Conservation (phyloP, 768 basidiomycete species). For the Cystoderma amianthinum region DNA sequence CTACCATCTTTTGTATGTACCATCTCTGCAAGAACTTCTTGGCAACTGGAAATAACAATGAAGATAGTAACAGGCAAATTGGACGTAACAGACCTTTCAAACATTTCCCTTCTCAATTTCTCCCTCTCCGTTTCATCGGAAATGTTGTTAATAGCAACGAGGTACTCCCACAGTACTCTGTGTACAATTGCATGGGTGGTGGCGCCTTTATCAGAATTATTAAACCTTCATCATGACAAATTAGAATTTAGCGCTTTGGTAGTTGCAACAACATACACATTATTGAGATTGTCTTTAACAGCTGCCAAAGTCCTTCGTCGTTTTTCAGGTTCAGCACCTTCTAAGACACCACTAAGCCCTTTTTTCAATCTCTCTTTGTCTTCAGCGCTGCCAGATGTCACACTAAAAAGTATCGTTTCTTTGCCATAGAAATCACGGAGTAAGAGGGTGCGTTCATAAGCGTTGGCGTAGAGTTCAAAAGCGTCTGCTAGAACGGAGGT, state of each 20-base stretch:
- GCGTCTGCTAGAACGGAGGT: slow-evolving; percentile 80
- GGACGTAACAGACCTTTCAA: slow-evolving; percentile 65
- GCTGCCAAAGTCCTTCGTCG: slow-evolving; percentile 59
- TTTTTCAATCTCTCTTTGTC: slow-evolving; percentile 61
- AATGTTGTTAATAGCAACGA: slow-evolving; percentile 50
- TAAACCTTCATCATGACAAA: no score
- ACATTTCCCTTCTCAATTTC: slow-evolving; percentile 70
- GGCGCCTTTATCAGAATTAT: slow-evolving; percentile 87
- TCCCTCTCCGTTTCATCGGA: slow-evolving; percentile 64
- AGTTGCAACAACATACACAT: slow-evolving; percentile 68
- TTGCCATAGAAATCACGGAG: slow-evolving; percentile 89
- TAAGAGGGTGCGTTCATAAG: slow-evolving; percentile 76
- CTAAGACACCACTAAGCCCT: slow-evolving; percentile 64
- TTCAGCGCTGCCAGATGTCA: slow-evolving; percentile 46
- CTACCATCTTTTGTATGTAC: slow-evolving; percentile 93
- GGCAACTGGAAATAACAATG: slow-evolving; percentile 41
- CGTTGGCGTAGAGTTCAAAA: slow-evolving; percentile 82
- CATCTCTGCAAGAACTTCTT: slow-evolving; percentile 85
- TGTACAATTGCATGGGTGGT: slow-evolving; percentile 86
- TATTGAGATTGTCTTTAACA: slow-evolving; percentile 66
- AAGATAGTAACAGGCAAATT: neutral
- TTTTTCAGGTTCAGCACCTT: slow-evolving; percentile 55
- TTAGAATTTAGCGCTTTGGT: neutral
- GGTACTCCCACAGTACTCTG: slow-evolving; percentile 81
- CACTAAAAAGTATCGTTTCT: slow-evolving; percentile 68